A percentile compares a stretch with the other conserved stretches of the same genome.
phyloP scores from a whole-genome alignment of 2,329 filamentous ascomycete species.

The Aspergillus flavus region DNA sequence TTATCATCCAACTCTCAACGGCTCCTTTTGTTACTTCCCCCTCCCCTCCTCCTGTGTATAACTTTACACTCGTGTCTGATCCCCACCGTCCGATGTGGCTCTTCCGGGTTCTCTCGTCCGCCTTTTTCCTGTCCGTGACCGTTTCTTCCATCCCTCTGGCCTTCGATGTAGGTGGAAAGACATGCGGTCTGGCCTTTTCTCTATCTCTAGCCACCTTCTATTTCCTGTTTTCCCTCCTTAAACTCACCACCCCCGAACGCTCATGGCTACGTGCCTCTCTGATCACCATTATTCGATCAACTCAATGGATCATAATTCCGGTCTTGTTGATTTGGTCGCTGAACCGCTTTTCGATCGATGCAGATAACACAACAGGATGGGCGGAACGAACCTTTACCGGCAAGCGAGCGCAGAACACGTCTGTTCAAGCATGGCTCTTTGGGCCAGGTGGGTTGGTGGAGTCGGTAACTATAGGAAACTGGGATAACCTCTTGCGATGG shows the following conservation, averaged over 20 bases:
- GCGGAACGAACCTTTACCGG: conserved; percentile 76
- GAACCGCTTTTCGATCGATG: conserved; percentile 91
- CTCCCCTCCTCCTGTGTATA: not conserved
- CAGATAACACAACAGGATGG: conserved; percentile 70
- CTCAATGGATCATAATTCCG: conserved; percentile 87
- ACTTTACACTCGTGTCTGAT: conserved; percentile 11
- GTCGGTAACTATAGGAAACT: conserved; percentile 76
- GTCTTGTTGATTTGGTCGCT: conserved; percentile 90
- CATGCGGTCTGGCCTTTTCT: conserved; percentile 92
- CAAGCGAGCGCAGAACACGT: conserved; percentile 64
- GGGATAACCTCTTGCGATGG: conserved; percentile 87
- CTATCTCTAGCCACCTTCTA: conserved; percentile 88
- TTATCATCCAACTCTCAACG: not conserved
- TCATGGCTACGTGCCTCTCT: conserved; percentile 75
- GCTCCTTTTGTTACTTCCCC: not conserved
- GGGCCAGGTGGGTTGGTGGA: conserved; percentile 83
- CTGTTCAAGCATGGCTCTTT: conserved; percentile 81
- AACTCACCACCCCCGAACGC: conserved; percentile 75
- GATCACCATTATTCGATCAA: conserved; percentile 68
- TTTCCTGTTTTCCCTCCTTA: conserved; percentile 79
- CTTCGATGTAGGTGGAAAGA: conserved; percentile 95
- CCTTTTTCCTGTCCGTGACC: conserved; percentile 85
- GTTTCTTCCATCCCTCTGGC: conserved; percentile 94
- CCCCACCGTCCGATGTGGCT: conserved; percentile 69
- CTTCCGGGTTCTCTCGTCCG: conserved; percentile 76